Conservation (phyloP, 2,329 filamentous ascomycete species). For the Ambrosiella xylebori region DNA sequence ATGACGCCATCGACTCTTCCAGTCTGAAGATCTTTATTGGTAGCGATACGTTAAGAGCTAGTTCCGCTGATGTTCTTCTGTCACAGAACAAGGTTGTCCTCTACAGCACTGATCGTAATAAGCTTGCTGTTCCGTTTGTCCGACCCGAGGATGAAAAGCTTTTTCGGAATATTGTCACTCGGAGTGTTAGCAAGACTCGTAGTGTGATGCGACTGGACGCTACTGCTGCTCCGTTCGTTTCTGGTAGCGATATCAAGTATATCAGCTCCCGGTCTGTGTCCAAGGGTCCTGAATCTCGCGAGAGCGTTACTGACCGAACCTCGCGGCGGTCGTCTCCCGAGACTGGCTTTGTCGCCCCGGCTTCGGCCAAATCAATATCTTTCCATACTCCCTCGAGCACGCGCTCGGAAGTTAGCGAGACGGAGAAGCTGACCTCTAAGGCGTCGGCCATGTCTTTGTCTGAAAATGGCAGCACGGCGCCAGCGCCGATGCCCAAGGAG, state of each 20-base stretch:
- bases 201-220: constrained; percentile 41
- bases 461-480: constrained; percentile 8
- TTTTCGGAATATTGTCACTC: constrained; percentile 62
- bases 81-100: constrained; percentile 81
- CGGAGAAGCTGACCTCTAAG: constrained; percentile 5
- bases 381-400: constrained; percentile 12
- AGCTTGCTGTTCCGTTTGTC: constrained; percentile 78
- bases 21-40: constrained; percentile 72
- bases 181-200: constrained; percentile 37
- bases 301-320: constrained; percentile 11
- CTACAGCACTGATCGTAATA: constrained; percentile 72
- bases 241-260: constrained; percentile 20
- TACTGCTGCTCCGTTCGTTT: constrained; percentile 24
- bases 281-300: constrained; percentile 4
- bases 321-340: constrained; percentile 22
- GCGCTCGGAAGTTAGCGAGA: constrained; percentile 4
- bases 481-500: not conserved
- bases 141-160: constrained; percentile 70
- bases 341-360: not conserved
- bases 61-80: constrained; percentile 80
- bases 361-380: constrained; percentile 6
- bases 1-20: constrained; percentile 19
- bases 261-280: constrained; percentile 4
- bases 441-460: constrained; percentile 1
- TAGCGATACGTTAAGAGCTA: constrained; percentile 68